These are phyloP conservation scores for Geotrichum ghanense DNA, from an alignment of 805 yeast species.

Conservation along the genomic window DNA sequence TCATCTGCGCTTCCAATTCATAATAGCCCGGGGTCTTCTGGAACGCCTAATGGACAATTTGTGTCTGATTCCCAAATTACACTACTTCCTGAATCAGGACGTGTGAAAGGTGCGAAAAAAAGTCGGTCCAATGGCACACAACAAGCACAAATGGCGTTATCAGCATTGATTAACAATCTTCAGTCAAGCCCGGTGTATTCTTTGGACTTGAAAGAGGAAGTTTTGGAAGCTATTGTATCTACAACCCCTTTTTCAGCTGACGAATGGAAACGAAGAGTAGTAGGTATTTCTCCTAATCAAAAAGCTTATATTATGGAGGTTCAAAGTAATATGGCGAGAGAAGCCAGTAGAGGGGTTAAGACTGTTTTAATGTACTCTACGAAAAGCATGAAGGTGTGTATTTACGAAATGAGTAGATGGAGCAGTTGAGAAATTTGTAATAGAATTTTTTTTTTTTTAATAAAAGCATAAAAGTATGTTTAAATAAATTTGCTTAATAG, in stretches of 20 bases:
- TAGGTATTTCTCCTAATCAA: constrained; percentile 73
- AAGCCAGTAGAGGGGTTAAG: constrained; percentile 55
- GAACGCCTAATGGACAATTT: constrained; percentile 6
- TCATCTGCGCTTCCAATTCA: not conserved
- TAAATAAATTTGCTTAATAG: too few relatives aligned
- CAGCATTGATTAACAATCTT: constrained; percentile 40
- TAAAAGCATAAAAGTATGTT: too few relatives aligned
- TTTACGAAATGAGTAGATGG: constrained; percentile 50
- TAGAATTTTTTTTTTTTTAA: too few relatives aligned
- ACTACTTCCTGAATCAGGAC: constrained; percentile 71
- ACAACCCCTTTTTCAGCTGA: constrained; percentile 22
- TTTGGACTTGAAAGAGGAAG: constrained; percentile 73
- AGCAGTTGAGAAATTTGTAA: not conserved
- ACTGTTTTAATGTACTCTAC: constrained; percentile 72
- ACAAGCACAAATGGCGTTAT: constrained; percentile 52
- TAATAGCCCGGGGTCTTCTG: not conserved
- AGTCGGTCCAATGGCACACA: constrained; percentile 77
- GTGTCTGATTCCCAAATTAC: constrained; percentile 7
- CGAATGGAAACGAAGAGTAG: constrained; percentile 65
- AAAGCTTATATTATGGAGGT: constrained; percentile 69
- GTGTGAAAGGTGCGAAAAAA: constrained; percentile 56
- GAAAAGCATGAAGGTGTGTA: constrained; percentile 60
- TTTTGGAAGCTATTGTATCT: constrained; percentile 57
- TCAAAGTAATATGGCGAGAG: constrained; percentile 59
- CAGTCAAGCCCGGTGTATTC: constrained; percentile 62